phyloP scores from a whole-genome alignment of 2,329 filamentous ascomycete genomes.

The Apiospora arundinis region DNA sequence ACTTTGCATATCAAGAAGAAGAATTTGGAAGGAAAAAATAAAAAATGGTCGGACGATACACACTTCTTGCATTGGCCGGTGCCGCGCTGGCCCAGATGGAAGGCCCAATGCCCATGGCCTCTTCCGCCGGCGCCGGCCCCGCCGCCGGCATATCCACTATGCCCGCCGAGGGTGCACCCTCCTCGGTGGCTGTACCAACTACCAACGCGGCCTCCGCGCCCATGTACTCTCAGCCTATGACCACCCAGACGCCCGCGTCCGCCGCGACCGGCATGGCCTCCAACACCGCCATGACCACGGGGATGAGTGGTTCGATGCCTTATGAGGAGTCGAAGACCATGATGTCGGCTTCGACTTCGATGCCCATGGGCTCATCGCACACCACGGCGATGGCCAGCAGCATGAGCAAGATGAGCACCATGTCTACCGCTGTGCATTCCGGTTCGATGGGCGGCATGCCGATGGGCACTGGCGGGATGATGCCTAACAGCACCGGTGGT shows the following conservation, averaged over 20 bases:
- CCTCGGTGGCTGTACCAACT: background rate
- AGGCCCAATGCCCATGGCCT: conserved; percentile 23
- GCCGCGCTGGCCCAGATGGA: conserved; percentile 33
- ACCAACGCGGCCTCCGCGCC: background rate
- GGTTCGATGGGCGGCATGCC: conserved; percentile 19
- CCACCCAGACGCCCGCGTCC: conserved; percentile 1
- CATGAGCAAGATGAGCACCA: conserved; percentile 17
- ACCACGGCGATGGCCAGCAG: background rate
- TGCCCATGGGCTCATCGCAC: background rate
- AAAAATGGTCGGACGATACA: conserved; percentile 35
- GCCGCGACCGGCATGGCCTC: background rate
- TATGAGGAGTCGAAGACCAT: background rate
- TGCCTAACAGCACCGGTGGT: conserved; percentile 23
- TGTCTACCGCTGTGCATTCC: conserved; percentile 18
- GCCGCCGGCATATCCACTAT: conserved; percentile 21
- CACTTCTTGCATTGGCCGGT: conserved; percentile 32
- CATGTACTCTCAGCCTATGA: background rate
- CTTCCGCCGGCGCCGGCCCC: conserved; percentile 9
- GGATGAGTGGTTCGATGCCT: conserved; percentile 14
- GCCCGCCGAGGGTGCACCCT: conserved; percentile 18
- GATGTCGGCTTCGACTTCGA: background rate
- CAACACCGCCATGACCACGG: conserved; percentile 15
- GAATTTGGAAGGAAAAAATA: background rate
- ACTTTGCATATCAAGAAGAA: conserved; percentile 1
- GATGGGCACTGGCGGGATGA: conserved; percentile 21